Percentiles rank a stretch among this genome's conserved stretches.
Evolutionary conservation across 1,284 basidiomycete species (phyloP).

Genomic region (Amylostereum areolatum): DNA sequence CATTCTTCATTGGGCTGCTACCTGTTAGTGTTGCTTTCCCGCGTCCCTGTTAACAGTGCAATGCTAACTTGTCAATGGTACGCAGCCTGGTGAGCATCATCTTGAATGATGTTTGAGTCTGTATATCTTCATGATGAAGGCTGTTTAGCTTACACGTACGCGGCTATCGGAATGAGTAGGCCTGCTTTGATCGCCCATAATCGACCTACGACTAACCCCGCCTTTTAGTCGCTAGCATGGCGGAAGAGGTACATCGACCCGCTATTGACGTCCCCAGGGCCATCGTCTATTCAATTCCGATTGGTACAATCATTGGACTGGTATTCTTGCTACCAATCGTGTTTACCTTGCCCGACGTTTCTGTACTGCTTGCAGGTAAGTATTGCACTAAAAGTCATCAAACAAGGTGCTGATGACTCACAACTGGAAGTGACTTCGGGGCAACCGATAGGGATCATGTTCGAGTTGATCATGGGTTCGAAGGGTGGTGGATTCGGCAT

Average conservation of each 20-base stretch:
- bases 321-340: conserved; percentile 64
- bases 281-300: conserved; percentile 56
- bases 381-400: not conserved
- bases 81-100: conserved; percentile 29
- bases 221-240: conserved; percentile 46
- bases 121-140: too few relatives aligned
- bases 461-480: conserved; percentile 57
- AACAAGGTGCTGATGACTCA: not conserved
- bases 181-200: not conserved
- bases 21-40: conserved; percentile 29
- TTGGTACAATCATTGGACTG: conserved; percentile 53
- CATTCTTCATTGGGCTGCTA: conserved; percentile 50
- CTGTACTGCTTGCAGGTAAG: conserved; percentile 44
- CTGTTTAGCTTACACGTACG: conserved; percentile 38
- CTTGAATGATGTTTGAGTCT: too few relatives aligned
- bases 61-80: not conserved
- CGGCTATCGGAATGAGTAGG: conserved; percentile 50
- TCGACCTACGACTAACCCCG: not conserved
- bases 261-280: conserved; percentile 50
- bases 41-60: too few relatives aligned
- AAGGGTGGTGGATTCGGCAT: conserved; percentile 59
- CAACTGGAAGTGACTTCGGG: conserved; percentile 42
- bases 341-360: conserved; percentile 59
- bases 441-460: conserved; percentile 61
- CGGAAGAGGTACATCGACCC: conserved; percentile 61